Conservation (phyloP, 2,329 filamentous ascomycete genomes). For the Claviceps fusiformis region DNA sequence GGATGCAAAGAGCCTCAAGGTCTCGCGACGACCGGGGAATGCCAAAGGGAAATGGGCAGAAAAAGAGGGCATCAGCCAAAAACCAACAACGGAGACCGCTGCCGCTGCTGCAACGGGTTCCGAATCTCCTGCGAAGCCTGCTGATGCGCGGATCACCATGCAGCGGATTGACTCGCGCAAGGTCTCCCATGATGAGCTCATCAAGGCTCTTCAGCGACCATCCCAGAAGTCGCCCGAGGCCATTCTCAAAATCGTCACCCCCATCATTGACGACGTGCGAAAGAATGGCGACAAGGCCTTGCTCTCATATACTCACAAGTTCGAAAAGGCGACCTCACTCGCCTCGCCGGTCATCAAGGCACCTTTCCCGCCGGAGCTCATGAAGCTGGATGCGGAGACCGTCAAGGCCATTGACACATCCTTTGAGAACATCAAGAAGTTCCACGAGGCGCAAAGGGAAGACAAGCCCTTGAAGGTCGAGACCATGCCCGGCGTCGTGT, state of each 20-base stretch:
- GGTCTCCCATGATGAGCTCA: slow-evolving; percentile 50
- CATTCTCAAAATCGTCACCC: slow-evolving; percentile 79
- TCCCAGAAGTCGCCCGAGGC: slow-evolving; percentile 91
- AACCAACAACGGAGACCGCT: slow-evolving; percentile 17
- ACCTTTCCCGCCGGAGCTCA: slow-evolving; percentile 72
- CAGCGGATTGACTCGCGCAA: slow-evolving; percentile 58
- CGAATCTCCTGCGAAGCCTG: slow-evolving; percentile 22
- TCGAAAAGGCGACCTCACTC: slow-evolving; percentile 87
- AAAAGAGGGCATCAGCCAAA: slow-evolving; percentile 55
- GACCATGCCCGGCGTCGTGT: slow-evolving; percentile 95
- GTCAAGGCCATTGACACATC: slow-evolving; percentile 86
- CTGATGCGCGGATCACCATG: slow-evolving; percentile 60
- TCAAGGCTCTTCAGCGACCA: slow-evolving; percentile 67
- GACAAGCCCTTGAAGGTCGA: slow-evolving; percentile 72
- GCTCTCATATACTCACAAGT: slow-evolving; percentile 91
- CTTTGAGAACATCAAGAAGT: slow-evolving; percentile 86
- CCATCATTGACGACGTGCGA: slow-evolving; percentile 82
- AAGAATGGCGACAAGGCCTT: slow-evolving; percentile 76
- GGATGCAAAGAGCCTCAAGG: slow-evolving; percentile 88
- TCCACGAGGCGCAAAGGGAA: slow-evolving; percentile 85
- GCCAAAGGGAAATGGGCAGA: slow-evolving; percentile 88
- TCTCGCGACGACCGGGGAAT: slow-evolving; percentile 84
- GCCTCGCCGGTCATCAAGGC: slow-evolving; percentile 81
- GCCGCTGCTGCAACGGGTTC: slow-evolving; percentile 12
- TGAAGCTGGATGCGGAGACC: slow-evolving; percentile 74